A percentile compares a stretch with the other conserved stretches of the same genome.
Evolutionary conservation across 176 grass and related monocot genomes (phyloP).

Genomic region (Melocanna baccifera): DNA sequence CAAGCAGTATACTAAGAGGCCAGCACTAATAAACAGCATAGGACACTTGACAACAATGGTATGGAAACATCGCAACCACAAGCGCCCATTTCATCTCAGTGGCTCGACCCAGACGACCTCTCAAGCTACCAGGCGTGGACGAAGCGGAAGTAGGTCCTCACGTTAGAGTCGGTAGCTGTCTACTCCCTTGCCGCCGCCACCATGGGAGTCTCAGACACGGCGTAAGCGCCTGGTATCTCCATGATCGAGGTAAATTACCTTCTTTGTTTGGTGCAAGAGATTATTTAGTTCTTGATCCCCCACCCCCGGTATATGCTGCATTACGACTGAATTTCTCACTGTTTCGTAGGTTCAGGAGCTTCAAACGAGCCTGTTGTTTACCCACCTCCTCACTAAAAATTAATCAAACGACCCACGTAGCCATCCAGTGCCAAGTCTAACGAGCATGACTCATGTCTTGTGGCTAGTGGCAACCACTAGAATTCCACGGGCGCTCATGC

Average conservation of each 20-base stretch:
- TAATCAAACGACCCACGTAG: no score
- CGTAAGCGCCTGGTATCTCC: background rate
- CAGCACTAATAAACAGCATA: background rate
- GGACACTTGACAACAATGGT: background rate
- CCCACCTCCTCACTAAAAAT: no score
- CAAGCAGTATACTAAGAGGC: background rate
- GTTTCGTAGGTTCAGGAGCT: background rate
- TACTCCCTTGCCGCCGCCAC: background rate
- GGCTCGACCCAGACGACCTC: no score
- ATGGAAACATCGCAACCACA: background rate
- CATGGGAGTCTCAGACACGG: background rate
- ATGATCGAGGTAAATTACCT: background rate
- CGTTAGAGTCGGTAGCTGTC: background rate
- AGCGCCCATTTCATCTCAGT: background rate
- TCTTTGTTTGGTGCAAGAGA: background rate
- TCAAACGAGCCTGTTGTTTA: no score
- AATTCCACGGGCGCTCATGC: no score
- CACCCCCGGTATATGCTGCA: background rate
- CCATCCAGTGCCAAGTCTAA: no score
- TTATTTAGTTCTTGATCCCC: background rate
- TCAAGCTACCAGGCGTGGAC: background rate
- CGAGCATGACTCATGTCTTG: no score
- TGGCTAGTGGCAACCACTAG: no score
- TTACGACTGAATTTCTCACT: background rate
- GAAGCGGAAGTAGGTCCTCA: background rate